Evolutionary conservation across 2,329 filamentous ascomycete species (phyloP), one percentile per base, ranked within the genome.

Genomic region (Trichoderma hamatum): DNA sequence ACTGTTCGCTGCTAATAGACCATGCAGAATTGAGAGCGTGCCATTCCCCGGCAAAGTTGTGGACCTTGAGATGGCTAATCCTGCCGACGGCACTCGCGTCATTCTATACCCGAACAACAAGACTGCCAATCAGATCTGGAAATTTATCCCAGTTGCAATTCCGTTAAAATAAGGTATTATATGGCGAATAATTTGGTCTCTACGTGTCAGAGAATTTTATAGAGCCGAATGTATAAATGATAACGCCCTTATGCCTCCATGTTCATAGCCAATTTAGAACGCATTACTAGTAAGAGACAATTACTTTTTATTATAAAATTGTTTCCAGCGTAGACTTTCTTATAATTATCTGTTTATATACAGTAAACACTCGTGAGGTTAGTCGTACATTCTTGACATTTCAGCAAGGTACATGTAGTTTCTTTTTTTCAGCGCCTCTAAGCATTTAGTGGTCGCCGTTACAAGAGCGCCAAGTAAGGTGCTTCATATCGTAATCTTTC

Each of bases 61-160:
- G 10, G 59, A 69, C 24, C 24, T 69, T 16, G 26, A 55, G 16
- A 30, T 19, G 19, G 52, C n/a, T 30, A 63, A 24, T 19, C 28
- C 59, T 19, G 24, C 16, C 6, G 67, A 69, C 39, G 36, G 49
- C 58, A 69, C 67, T 55, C 51, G 26, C 16, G 59, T 46, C 21
- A 43, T 69, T 55, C 39, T 69, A 52, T 69, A 64, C 46, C 51
- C 58, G 19, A 46, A 28, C 26, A n/a, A 59, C 6, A n/a, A 49
- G 0, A 30, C 16, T 13, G 11, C 28, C 34, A 64, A 69, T 34
- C 67, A 69, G 52, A 49, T 63, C 34, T 69, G 51, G 58, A 36
- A 34, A 13, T 69, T 69, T 19, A 58, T 56, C 16, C 26, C 36
- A n/a, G 28, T 64, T 51, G 30, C 19, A 2, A 54, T 54, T 19